These are phyloP conservation scores for Solanum virginianum DNA, from an alignment of 257 asterid genomes.

Conservation along the genomic window DNA sequence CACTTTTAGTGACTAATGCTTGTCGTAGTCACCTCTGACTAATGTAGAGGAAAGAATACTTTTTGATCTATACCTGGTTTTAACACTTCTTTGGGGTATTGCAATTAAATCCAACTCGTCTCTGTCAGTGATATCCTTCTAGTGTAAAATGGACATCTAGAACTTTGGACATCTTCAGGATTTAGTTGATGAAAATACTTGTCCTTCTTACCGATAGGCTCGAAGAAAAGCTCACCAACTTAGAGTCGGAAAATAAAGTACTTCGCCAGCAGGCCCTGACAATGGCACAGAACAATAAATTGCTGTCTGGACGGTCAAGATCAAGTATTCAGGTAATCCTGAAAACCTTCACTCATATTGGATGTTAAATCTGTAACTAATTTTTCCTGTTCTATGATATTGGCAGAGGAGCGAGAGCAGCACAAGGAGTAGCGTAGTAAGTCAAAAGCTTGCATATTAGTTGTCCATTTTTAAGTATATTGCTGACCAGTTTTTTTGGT, in stretches of 20 bases:
- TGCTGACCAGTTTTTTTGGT: neutral
- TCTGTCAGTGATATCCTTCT: neutral
- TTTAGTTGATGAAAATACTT: neutral
- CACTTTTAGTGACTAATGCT: neutral
- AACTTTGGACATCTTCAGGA: neutral
- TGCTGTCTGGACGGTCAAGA: conserved; percentile 76
- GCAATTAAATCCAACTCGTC: neutral
- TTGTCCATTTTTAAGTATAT: neutral
- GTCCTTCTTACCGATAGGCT: conserved; percentile 34
- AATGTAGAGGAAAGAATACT: neutral
- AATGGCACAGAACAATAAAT: conserved; percentile 73
- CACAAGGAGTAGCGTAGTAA: conserved; percentile 16
- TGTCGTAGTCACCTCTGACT: neutral
- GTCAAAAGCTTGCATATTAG: neutral
- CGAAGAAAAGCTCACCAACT: conserved; percentile 82
- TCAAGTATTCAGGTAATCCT: conserved; percentile 79
- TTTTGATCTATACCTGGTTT: neutral
- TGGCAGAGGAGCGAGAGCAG: conserved; percentile 82
- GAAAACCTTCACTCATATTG: conserved; percentile 25
- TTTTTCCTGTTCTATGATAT: conserved; percentile 19
- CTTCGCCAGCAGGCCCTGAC: conserved; percentile 82
- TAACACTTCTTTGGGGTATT: neutral
- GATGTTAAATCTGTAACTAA: conserved; percentile 30
- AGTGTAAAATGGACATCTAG: neutral
- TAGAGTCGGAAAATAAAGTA: conserved; percentile 83